Evolutionary conservation across 148 eudicot genomes (phyloP), one percentile per base, ranked within the genome.

Genomic region (Camellia japonica): DNA sequence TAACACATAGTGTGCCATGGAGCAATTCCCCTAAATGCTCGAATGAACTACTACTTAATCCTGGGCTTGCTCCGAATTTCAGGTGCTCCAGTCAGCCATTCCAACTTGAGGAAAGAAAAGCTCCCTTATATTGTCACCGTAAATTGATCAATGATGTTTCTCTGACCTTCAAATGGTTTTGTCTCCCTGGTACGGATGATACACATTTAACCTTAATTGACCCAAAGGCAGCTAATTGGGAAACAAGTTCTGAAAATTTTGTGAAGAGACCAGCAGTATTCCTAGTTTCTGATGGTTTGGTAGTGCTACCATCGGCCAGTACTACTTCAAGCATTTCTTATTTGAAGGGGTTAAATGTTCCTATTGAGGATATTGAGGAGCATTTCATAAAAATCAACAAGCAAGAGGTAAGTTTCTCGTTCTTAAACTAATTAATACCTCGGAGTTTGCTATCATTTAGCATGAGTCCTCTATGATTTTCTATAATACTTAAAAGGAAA

Each of bases 201-300:
- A n/a, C n/a, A n/a, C n/a, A n/a, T 12, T 16, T 59, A 59, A 59
- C 62, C n/a, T 16, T 59, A 12, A 59, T 59, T 59, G 62, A 59
- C 62, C 62, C 62, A 0, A 59, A 3, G 62, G 0, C 18, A 0
- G 2, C 62, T 59, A 64, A 13, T 63, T 30, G 79, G 38, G 44
- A 16, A 7, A 0, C 8, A 14, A 19, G 7, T 19, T 13, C 12
- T 76, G 23, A 15, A 20, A 59, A 55, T 38, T 77, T 64, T 66
- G 47, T 77, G 23, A 66, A 66, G 41, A 66, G 68, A n/a, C 80
- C 72, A 12, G 68, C 80, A 77, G 68, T 30, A 56, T 77, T 77
- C 68, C 41, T 2, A 77, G 72, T 65, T 16, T 49, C 71, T 8
- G 80, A 77, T 52, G 54, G 14, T 66, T 52, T 65, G 23, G 20